Conservation (phyloP, 208 protist genomes). For the Leishmania gerbilli region DNA sequence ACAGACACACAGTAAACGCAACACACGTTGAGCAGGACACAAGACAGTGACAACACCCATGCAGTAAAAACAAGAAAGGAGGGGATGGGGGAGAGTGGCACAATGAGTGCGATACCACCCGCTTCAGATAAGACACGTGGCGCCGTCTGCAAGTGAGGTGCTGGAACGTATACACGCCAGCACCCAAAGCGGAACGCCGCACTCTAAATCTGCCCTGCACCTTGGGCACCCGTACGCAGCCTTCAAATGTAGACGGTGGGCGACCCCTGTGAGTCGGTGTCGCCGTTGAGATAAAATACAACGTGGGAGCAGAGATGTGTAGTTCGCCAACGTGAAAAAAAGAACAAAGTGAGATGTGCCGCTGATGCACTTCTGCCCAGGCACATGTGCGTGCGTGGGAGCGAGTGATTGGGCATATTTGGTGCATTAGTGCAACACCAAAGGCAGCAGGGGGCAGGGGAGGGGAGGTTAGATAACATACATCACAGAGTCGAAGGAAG, state of each 20-base stretch:
- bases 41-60: neutral
- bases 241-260: neutral
- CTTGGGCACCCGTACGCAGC: neutral
- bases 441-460: neutral
- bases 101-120: too few relatives aligned
- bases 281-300: too few relatives aligned
- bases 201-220: neutral
- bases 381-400: neutral
- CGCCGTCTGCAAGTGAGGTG: neutral
- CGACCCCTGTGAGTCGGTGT: too few relatives aligned
- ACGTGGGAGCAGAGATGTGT: too few relatives aligned
- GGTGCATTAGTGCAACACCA: neutral
- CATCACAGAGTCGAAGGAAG: neutral
- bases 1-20: neutral
- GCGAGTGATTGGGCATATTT: neutral
- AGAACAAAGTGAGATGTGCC: neutral
- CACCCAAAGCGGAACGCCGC: neutral
- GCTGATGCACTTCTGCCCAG: neutral
- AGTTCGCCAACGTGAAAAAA: neutral
- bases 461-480: neutral
- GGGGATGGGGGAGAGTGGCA: too few relatives aligned
- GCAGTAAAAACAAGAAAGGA: neutral
- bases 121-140: neutral
- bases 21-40: neutral
- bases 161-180: neutral